Percentiles rank a stretch among this genome's conserved stretches.
Evolutionary conservation across 2,329 filamentous ascomycete genomes (phyloP).

Genomic region (Talaromyces sp.): DNA sequence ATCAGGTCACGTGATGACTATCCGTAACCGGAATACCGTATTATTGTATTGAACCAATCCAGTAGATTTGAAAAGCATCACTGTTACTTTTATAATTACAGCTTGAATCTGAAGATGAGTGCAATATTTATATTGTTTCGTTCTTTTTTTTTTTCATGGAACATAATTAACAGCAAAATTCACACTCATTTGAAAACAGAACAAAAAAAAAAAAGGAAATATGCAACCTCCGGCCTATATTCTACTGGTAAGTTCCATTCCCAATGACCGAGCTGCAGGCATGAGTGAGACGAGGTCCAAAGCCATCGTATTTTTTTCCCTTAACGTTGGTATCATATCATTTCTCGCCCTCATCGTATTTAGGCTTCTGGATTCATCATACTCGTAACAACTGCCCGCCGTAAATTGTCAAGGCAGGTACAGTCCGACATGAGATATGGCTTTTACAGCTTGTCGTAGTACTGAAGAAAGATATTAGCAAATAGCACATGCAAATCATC

Average conservation of each 20-base stretch:
- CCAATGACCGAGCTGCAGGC: slow-evolving; percentile 10
- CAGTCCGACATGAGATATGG: slow-evolving; percentile 31
- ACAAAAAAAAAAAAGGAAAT: slow-evolving; percentile 16
- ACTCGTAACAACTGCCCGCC: slow-evolving; percentile 36
- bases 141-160: slow-evolving; percentile 19
- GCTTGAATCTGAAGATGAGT: neutral
- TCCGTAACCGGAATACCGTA: neutral
- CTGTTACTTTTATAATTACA: neutral
- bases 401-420: slow-evolving; percentile 31
- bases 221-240: slow-evolving; percentile 21
- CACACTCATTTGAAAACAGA: slow-evolving; percentile 22
- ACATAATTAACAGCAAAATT: slow-evolving; percentile 20
- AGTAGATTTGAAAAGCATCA: neutral
- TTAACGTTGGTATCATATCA: slow-evolving; percentile 14
- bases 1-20: slow-evolving; percentile 3
- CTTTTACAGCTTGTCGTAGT: slow-evolving; percentile 97
- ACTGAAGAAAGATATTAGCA: slow-evolving; percentile 52
- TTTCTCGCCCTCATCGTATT: slow-evolving; percentile 9
- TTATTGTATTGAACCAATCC: neutral
- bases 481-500: slow-evolving; percentile 21
- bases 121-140: slow-evolving; percentile 20
- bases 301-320: slow-evolving; percentile 6
- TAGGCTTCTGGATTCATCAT: slow-evolving; percentile 33
- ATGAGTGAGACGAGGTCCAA: slow-evolving; percentile 9
- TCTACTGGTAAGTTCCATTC: slow-evolving; percentile 22